A percentile compares a stretch with the other conserved stretches of the same genome.
Conservation (phyloP, 352 stramenopile genomes). For the Phytophthora pisi region DNA sequence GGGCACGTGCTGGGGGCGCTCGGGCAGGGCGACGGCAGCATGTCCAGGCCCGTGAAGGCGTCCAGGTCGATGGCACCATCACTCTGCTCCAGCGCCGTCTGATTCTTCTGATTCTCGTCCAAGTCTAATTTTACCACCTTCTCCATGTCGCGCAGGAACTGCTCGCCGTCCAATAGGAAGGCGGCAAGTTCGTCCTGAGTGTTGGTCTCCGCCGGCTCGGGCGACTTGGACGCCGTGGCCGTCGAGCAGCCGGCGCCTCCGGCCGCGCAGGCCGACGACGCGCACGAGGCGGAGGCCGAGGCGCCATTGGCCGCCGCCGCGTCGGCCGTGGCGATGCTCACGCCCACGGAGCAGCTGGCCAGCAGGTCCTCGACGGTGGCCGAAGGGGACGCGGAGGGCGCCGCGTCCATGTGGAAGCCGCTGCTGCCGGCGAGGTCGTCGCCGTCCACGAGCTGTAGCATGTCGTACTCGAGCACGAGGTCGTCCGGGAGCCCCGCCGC, state of each 20-base stretch:
- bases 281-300: slow-evolving; percentile 7
- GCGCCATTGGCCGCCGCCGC: neutral
- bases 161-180: slow-evolving; percentile 61
- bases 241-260: slow-evolving; percentile 25
- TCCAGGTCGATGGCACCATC: slow-evolving; percentile 45
- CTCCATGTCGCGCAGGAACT: slow-evolving; percentile 64
- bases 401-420: slow-evolving; percentile 21
- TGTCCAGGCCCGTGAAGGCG: slow-evolving; percentile 51
- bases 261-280: slow-evolving; percentile 12
- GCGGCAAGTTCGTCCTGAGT: slow-evolving; percentile 44
- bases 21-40: slow-evolving; percentile 59
- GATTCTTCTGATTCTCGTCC: slow-evolving; percentile 28
- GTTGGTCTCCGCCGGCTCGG: slow-evolving; percentile 15
- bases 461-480: slow-evolving; percentile 50
- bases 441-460: slow-evolving; percentile 46
- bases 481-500: slow-evolving; percentile 43
- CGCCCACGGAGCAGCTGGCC: slow-evolving; percentile 36
- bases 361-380: slow-evolving; percentile 38
- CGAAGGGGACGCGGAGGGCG: neutral
- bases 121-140: slow-evolving; percentile 53
- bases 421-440: slow-evolving; percentile 22
- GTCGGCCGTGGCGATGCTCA: slow-evolving; percentile 28
- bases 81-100: slow-evolving; percentile 28
- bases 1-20: slow-evolving; percentile 37
- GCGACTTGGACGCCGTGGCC: slow-evolving; percentile 17